Base-by-base conservation (phyloP, 2,329 filamentous ascomycete genomes). In the Cordyceps cicadae region DNA sequence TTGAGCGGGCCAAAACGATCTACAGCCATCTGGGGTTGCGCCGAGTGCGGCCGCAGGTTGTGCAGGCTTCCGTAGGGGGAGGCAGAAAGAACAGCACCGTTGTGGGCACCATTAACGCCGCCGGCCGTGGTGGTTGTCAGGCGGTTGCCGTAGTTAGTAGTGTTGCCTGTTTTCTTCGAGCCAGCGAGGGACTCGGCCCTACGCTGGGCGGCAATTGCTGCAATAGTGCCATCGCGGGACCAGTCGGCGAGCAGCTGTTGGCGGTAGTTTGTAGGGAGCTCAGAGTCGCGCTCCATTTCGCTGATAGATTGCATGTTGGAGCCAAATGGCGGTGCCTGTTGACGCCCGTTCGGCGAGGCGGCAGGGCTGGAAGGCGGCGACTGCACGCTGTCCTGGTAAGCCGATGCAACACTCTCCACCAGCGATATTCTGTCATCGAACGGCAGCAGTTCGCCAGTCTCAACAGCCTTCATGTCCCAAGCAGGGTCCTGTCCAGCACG, bases 171-270 rank as follows among this genome's bases (percentile, higher is more conserved):
- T 64, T 84, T 85, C 64, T 84, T 85, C 3, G 91, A 95, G 24
- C 90, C 91, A 59, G 79, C 89, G 59, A 95, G 76, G 4, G 91
- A 96, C 14, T 84, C 83, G 0, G 89, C 84, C 67, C 87, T 89
- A 67, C 86, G 86, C 54, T 80, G 83, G 60, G 89, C 84, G 62
- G 88, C 85, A 54, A 90, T 81, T 43, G 83, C 79, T 12, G 86
- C 82, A 57, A 94, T 76, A 37, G 88, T 89, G 15, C 79, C 75
- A 24, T 96, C 92, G 68, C 87, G 86, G 45, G 85, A 88, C 93
- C 93, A 97, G 53, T 89, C 84, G 21, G 83, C 78, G 61, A 91
- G 76, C 82, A 97, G 89, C 65, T 90, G 83, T 63, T 94, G 89
- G 65, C 82, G 85, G 66, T 91, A 83, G 32, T 78, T 79, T 17